Evolutionary conservation across 1,139 yeast species (phyloP).

Genomic region (Lodderomyces metapsilosis): DNA sequence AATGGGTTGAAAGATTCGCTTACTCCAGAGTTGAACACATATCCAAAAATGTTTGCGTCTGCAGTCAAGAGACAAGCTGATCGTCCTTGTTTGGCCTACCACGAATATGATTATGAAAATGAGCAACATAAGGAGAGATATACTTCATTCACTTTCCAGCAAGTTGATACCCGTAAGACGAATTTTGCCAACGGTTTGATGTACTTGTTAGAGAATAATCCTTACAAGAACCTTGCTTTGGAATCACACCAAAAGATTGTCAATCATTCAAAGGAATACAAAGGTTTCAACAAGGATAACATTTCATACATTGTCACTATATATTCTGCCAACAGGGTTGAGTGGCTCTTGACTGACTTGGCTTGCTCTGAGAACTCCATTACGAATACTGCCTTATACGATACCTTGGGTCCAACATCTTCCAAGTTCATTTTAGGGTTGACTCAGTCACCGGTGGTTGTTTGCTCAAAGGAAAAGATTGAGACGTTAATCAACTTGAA

Average conservation of each 20-base stretch:
- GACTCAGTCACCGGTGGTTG: constrained; percentile 37
- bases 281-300: constrained; percentile 21
- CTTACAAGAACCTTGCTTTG: constrained; percentile 22
- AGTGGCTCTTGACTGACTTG: constrained; percentile 40
- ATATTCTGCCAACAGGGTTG: constrained; percentile 35
- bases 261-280: constrained; percentile 23
- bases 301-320: constrained; percentile 35
- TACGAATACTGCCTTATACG: constrained; percentile 40
- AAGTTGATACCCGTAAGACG: constrained; percentile 22
- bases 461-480: constrained; percentile 33
- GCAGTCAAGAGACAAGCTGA: constrained; percentile 21
- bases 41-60: constrained; percentile 23
- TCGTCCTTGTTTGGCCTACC: constrained; percentile 28
- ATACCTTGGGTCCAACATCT: constrained; percentile 37
- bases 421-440: constrained; percentile 33
- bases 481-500: constrained; percentile 27
- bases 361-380: constrained; percentile 36
- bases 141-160: constrained; percentile 20
- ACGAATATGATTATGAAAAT: constrained; percentile 32
- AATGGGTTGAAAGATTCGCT: constrained; percentile 22
- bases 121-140: constrained; percentile 21
- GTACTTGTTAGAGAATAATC: constrained; percentile 27
- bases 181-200: constrained; percentile 34
- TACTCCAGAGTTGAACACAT: constrained; percentile 28
- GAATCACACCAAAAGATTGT: constrained; percentile 29